phyloP scores from a whole-genome alignment of 208 protist species.

The Wallacemonas rigidus region DNA sequence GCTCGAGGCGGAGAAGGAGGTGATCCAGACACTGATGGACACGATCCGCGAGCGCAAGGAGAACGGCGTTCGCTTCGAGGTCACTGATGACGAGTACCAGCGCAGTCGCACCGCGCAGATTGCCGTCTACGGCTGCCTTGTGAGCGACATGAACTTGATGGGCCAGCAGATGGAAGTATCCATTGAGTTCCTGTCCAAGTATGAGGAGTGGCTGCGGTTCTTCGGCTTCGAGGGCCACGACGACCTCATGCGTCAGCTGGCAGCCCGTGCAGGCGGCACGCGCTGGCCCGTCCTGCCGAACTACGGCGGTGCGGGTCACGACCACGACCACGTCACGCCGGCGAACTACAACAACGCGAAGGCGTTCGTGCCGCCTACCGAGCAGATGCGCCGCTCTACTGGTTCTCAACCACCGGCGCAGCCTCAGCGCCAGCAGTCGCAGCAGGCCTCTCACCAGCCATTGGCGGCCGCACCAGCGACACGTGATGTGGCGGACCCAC shows the following conservation, averaged over 20 bases:
- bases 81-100: slow-evolving; percentile 43
- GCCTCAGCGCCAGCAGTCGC: neutral
- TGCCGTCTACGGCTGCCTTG: slow-evolving; percentile 76
- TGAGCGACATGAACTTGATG: slow-evolving; percentile 81
- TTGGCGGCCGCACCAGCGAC: too few species aligned
- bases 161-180: slow-evolving; percentile 43
- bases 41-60: slow-evolving; percentile 55
- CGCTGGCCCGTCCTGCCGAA: slow-evolving; percentile 27
- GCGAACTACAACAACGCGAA: too few species aligned
- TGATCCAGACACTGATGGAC: slow-evolving; percentile 64
- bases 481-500: too few species aligned
- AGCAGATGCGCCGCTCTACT: slow-evolving; percentile 22
- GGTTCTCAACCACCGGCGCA: neutral
- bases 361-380: slow-evolving; percentile 38
- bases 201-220: slow-evolving; percentile 72
- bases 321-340: slow-evolving; percentile 2
- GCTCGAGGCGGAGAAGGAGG: slow-evolving; percentile 54
- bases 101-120: slow-evolving; percentile 58
- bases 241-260: slow-evolving; percentile 51
- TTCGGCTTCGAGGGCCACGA: slow-evolving; percentile 58
- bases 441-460: neutral
- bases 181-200: slow-evolving; percentile 59
- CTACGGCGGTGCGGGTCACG: slow-evolving; percentile 16
- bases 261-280: slow-evolving; percentile 28
- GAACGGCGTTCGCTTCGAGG: slow-evolving; percentile 38